Evolutionary conservation across 1,284 basidiomycete genomes (phyloP), one percentile per base, ranked within the genome.

Genomic region (Veloboletus limbatus): DNA sequence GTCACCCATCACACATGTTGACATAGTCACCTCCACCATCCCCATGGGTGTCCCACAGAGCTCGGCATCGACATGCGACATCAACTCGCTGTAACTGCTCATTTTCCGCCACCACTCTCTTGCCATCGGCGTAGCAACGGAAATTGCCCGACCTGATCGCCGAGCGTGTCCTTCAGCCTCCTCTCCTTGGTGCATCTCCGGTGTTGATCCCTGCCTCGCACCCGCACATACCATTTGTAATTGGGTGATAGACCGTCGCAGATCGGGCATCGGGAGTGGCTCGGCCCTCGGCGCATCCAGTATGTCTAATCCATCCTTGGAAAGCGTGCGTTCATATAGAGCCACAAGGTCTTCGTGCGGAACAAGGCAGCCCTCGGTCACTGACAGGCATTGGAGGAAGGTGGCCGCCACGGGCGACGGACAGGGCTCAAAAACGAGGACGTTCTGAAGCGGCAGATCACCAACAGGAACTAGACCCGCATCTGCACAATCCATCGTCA

Each of bases 371-470:
- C 81, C 79, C 66, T 91, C 83, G 8, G 71, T 71, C 22, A 71
- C 67, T 53, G 81, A 81, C 30, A 92, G 57, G n/a, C 73, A 71
- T 58, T 83, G 77, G 28, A 97, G 76, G 66, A 90, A 94, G 3
- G 87, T 81, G 11, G 72, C 69, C n/a, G 83, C 85, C 33, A 88
- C 63, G 16, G 71, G 56, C 6, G 73, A 50, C 9, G 78, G 70
- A 56, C 86, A 83, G 21, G 86, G 73, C 45, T 73, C 59, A 65
- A 94, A 95, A 21, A 69, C 59, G 40, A 96, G 73, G 20, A 80
- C 79, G 1, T 69, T 73, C 65, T 97, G 93, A 13, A 97, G 65
- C 7, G 92, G 91, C 27, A 97, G 76, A 48, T 85, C 82, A 9
- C 66, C 63, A 32, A 77, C 60, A 9, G 92, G 92, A 33, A 97